A percentile compares a stretch with the other conserved stretches of the same genome.
phyloP scores from a whole-genome alignment of 331 rosid species.

The Quercus tomentella region DNA sequence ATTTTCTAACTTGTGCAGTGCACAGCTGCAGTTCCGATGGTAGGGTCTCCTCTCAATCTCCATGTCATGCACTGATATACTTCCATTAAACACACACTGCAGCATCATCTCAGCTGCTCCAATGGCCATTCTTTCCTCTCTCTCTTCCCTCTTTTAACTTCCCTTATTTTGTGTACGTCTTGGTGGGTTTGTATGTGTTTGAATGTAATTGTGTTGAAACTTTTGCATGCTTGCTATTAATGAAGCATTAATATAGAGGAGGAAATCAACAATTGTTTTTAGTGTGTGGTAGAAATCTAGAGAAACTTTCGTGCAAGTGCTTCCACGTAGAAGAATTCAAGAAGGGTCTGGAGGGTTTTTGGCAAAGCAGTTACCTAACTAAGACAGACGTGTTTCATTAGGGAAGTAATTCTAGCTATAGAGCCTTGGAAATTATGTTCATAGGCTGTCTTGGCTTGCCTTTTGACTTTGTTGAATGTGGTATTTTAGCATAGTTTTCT shows the following conservation, averaged over 20 bases:
- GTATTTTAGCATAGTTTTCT: neutral
- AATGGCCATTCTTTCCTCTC: conserved; percentile 19
- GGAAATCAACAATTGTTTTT: too few relatives aligned
- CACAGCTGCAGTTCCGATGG: conserved; percentile 56
- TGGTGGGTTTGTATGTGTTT: neutral
- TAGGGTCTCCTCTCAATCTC: conserved; percentile 54
- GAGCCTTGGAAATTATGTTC: neutral
- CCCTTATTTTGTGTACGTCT: neutral
- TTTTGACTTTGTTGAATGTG: neutral
- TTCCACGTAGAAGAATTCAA: too few relatives aligned
- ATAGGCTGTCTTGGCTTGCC: neutral
- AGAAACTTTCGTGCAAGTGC: too few relatives aligned
- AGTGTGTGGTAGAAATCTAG: too few relatives aligned
- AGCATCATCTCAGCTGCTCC: conserved; percentile 34
- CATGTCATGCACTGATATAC: conserved; percentile 35
- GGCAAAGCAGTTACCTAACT: neutral
- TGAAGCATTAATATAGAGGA: too few relatives aligned
- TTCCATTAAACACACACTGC: conserved; percentile 42
- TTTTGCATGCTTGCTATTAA: neutral
- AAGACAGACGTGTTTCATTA: neutral
- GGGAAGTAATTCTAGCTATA: neutral
- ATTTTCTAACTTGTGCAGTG: conserved; percentile 29
- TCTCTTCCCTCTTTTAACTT: neutral
- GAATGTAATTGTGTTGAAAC: neutral
- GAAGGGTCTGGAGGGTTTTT: too few relatives aligned